Evolutionary conservation across 1,284 basidiomycete species (phyloP), one percentile per base, ranked within the genome.

Genomic region (Ceratobasidium sp.): DNA sequence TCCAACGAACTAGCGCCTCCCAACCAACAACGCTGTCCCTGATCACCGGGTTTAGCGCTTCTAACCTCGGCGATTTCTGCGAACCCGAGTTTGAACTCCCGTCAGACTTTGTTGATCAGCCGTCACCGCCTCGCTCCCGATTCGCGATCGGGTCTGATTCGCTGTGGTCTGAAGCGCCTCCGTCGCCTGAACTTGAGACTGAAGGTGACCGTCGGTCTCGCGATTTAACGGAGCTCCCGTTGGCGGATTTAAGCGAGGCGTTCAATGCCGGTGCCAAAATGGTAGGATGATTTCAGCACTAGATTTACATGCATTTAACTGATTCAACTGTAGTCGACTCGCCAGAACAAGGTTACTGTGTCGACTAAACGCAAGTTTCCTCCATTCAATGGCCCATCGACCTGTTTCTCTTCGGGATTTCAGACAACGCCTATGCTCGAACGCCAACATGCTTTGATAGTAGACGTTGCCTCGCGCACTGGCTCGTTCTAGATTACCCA

Each of bases 221-320:
- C 30, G 74, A 75, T 43, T 63, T 75, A 23, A 75, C 74, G 11
- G 61, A 73, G 41, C 63, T 73, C 14, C 74, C 74, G 13, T 44
- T 75, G 54, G 74, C 71, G 14, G 74, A 75, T 47, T 58, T 75
- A 23, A 71, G 57, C 28, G 71, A 66, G 54, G 74, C 74, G 11
- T 75, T 69, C 38, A 23, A 63, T n/a, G 69, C 74, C 32, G 61
- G 63, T 49, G 28, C 67, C 18, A 70, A 70, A 70, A 70, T 58
- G 67, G 67, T 70, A 38, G 23, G 41, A 16, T 21, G 35, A 43
- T 41, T 49, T 47, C 21, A 13, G 26, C 18, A 6, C 35, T 18
- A 3, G 58, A 14, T 28, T 47, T n/a, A 49, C 11, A 6, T 46
- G 16, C 28, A 32, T 26, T 2, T 47, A 28, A 18, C 44, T 70